These are phyloP conservation scores for Zygosaccharomyces pseudorouxii DNA, from an alignment of 805 yeast genomes.

Conservation along the genomic window DNA sequence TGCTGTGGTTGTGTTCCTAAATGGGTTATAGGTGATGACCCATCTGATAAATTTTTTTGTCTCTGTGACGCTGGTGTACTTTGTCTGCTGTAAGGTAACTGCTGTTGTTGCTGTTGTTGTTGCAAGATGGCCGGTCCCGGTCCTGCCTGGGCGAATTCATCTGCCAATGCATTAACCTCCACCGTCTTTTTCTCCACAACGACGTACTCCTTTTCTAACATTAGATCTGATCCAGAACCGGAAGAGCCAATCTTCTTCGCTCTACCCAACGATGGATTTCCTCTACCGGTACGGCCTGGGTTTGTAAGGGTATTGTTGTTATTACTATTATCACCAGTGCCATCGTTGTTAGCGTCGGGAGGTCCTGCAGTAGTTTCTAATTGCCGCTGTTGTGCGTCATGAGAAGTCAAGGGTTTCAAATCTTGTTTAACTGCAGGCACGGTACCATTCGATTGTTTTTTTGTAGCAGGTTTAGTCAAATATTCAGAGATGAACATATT, in stretches of 20 bases:
- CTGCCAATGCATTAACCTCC: conserved; percentile 93
- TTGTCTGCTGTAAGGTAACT: not conserved
- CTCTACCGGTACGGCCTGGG: conserved; percentile 5
- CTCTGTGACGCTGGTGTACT: conserved; percentile 6
- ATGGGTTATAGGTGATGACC: not conserved
- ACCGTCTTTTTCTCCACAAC: conserved; percentile 93
- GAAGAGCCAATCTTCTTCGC: conserved; percentile 8
- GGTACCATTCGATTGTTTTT: conserved; percentile 8
- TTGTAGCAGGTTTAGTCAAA: conserved; percentile 38
- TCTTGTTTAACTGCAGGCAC: conserved; percentile 15
- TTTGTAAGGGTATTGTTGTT: not conserved
- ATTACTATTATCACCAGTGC: not conserved
- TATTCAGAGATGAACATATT: conserved; percentile 81
- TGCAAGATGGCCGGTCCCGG: conserved; percentile 10
- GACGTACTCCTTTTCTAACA: conserved; percentile 80
- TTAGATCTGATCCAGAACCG: conserved; percentile 40
- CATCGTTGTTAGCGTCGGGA: not conserved
- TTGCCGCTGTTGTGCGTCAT: conserved; percentile 13
- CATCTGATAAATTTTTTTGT: conserved; percentile 1
- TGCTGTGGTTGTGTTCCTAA: conserved; percentile 13
- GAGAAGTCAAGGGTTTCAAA: conserved; percentile 15
- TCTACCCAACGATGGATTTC: conserved; percentile 11
- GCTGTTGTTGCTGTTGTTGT: conserved; percentile 15
- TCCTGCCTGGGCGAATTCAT: conserved; percentile 58
- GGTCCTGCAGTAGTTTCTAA: not conserved